A percentile compares a stretch with the other conserved stretches of the same genome.
Conservation (phyloP, 371 early-diverging fungal species). For the Actinomucor elegans region DNA sequence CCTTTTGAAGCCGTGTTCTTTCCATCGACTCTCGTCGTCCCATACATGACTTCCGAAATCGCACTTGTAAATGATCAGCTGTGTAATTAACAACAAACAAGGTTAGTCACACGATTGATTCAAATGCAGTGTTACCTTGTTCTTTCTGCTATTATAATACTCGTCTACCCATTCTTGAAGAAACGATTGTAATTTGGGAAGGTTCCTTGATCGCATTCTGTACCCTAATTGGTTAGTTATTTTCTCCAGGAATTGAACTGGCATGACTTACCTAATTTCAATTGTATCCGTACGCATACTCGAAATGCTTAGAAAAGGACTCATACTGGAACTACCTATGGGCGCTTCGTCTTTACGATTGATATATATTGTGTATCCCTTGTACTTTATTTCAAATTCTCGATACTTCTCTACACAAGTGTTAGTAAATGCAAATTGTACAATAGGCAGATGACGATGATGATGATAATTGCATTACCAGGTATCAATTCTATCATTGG, state of each 20-base stretch:
- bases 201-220: conserved; percentile 26
- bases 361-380: conserved; percentile 24
- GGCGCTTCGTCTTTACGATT: conserved; percentile 17
- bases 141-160: conserved; percentile 19
- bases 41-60: conserved; percentile 11
- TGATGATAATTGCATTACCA: no score
- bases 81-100: no score
- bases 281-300: conserved; percentile 7
- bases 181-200: conserved; percentile 22
- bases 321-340: neutral
- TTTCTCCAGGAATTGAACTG: no score
- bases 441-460: neutral
- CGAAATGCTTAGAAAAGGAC: neutral
- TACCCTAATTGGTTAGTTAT: no score
- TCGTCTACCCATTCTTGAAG: conserved; percentile 40
- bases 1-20: conserved; percentile 21
- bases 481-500: conserved; percentile 17
- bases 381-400: conserved; percentile 24
- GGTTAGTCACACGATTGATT: no score
- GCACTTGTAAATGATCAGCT: conserved; percentile 28
- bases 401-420: conserved; percentile 11
- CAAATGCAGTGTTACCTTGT: no score
- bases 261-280: conserved; percentile 15
- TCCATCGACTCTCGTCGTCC: conserved; percentile 25
- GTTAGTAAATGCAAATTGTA: neutral